Evolutionary conservation across 2,329 filamentous ascomycete genomes (phyloP).

Genomic region (Trichophyton mentagrophytes): DNA sequence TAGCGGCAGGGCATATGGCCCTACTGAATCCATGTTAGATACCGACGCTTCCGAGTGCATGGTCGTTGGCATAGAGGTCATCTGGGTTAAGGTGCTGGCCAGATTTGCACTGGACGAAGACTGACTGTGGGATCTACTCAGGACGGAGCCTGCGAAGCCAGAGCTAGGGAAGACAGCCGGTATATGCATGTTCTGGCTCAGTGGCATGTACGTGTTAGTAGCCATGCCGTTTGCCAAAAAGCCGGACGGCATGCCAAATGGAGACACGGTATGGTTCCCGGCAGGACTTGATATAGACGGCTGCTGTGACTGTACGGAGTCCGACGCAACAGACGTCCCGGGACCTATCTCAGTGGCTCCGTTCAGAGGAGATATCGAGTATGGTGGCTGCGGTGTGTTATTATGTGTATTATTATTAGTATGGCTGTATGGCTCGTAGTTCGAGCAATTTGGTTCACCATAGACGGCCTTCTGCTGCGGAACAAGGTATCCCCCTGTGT

Average conservation of each 20-base stretch:
- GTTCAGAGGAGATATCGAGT: neutral
- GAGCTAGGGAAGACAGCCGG: constrained; percentile 5
- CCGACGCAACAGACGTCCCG: constrained; percentile 5
- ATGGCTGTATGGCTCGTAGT: constrained; percentile 10
- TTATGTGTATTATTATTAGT: constrained; percentile 6
- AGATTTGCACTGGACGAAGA: constrained; percentile 13
- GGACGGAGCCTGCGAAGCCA: constrained; percentile 5
- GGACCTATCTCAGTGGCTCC: constrained; percentile 5
- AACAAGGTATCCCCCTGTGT: neutral
- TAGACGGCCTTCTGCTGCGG: constrained; percentile 15
- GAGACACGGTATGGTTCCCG: constrained; percentile 1
- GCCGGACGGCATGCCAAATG: constrained; percentile 14
- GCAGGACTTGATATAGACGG: constrained; percentile 11
- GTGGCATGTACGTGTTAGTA: constrained; percentile 9
- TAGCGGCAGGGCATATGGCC: constrained; percentile 54
- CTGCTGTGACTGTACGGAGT: constrained; percentile 10
- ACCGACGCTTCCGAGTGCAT: constrained; percentile 18
- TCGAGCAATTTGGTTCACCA: constrained; percentile 17
- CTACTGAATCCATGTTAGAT: constrained; percentile 26
- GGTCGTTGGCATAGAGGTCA: constrained; percentile 16
- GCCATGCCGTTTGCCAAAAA: constrained; percentile 12
- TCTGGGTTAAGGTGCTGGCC: constrained; percentile 12
- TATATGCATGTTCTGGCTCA: constrained; percentile 10
- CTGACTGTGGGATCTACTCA: constrained; percentile 2
- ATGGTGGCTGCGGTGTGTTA: neutral